Evolutionary conservation across 1,284 basidiomycete species (phyloP), one percentile per base, ranked within the genome.

Genomic region (Trichosporon sp.): DNA sequence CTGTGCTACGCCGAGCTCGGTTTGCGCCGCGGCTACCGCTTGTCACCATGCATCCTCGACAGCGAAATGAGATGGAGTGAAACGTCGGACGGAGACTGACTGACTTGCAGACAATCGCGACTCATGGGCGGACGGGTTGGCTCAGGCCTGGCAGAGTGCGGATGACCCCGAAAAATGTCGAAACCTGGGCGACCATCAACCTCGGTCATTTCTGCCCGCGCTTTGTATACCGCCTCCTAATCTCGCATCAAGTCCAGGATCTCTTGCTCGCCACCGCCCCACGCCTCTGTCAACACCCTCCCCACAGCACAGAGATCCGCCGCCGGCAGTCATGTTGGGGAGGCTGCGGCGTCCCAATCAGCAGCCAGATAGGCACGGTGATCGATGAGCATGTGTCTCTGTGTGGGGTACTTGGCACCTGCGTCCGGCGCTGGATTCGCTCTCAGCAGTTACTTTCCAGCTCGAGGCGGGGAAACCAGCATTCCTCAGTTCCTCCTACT

Each of bases 161-260:
- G 25, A 54, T n/a, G 49, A 54, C 49, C 49, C 49, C 49, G 49
- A 54, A 54, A 54, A n/a, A 54, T n/a, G 49, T n/a, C 25, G 16
- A 54, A 16, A 29, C 49, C 27, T 54, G 25, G 49, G 14, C 49
- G 31, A n/a, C 27, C 49, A 54, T 29, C 16, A 14, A 25, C 27
- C 49, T 54, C 49, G 49, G 49, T 54, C 49, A 54, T 54, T 54
- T 54, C 49, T 54, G 49, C 49, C 49, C 49, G 49, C 49, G 49
- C 49, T 54, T 54, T 54, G 49, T 54, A 54, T 54, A 27, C 49
- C 27, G 25, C 49, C 49, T 13, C 49, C 27, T 54, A 52, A 54
- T 54, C 49, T 54, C 49, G 49, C 49, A 27, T 27, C 49, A 13
- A 16, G 16, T 29, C 49, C 27, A 13, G 14, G 49, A n/a, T 27